Percentiles rank a stretch among this genome's conserved stretches.
These are phyloP conservation scores for Vitis hybrid DNA, from an alignment of 177 flowering plant species.

Conservation along the genomic window DNA sequence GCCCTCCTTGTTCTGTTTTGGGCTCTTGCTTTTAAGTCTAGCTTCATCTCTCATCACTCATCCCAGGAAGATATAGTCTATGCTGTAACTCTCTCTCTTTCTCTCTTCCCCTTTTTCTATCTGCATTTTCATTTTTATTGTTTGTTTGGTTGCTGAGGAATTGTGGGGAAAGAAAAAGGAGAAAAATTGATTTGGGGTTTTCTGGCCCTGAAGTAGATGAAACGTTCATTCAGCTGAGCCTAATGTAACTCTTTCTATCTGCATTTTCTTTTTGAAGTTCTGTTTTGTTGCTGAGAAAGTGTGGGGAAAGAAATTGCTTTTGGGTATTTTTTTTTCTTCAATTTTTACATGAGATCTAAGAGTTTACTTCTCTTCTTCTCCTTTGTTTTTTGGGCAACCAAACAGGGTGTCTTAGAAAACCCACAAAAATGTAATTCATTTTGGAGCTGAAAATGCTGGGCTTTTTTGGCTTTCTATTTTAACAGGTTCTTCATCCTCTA, in stretches of 20 bases:
- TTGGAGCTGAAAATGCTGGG: neutral
- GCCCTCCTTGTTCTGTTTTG: slow-evolving; percentile 65
- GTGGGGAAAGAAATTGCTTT: too few species aligned
- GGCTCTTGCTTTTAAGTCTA: slow-evolving; percentile 60
- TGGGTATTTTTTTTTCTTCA: too few species aligned
- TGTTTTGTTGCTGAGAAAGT: too few species aligned
- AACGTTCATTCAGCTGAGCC: too few species aligned
- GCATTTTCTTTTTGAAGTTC: too few species aligned
- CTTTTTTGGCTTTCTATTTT: slow-evolving; percentile 1
- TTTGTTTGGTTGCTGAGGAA: neutral
- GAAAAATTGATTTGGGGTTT: neutral
- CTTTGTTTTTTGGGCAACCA: too few species aligned
- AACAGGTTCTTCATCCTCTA: slow-evolving; percentile 82
- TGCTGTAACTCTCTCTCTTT: slow-evolving; percentile 32
- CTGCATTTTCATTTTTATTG: neutral
- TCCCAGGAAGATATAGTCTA: slow-evolving; percentile 55
- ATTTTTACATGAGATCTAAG: too few species aligned
- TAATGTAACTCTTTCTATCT: too few species aligned
- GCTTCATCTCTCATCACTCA: slow-evolving; percentile 57
- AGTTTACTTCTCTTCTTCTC: too few species aligned
- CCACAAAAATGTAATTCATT: neutral
- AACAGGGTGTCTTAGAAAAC: neutral
- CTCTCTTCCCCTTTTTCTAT: slow-evolving; percentile 6
- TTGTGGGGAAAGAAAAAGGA: too few species aligned
- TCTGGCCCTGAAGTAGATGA: too few species aligned